These are phyloP conservation scores for Volvox africanus DNA, from an alignment of 139 green algal genomes.

Conservation along the genomic window DNA sequence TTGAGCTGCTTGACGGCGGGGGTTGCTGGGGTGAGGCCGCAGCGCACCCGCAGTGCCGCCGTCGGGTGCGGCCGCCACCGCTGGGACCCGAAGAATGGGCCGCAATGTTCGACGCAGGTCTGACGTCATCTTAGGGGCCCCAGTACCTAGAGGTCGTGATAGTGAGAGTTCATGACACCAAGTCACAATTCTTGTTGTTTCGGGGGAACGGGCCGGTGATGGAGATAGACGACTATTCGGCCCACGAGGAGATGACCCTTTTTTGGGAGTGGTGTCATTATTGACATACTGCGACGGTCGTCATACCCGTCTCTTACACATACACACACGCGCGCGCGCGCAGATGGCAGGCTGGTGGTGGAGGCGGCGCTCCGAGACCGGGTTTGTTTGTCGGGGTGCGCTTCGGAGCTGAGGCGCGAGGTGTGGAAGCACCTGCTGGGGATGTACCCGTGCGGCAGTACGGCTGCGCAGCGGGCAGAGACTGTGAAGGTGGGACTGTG, in stretches of 20 bases:
- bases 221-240: no score
- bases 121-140: no score
- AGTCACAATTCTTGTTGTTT: no score
- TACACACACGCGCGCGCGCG: background rate
- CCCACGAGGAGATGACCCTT: no score
- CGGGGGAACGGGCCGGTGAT: no score
- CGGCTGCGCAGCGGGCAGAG: constrained; percentile 53
- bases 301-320: background rate
- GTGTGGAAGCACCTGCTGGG: constrained; percentile 92
- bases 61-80: constrained; percentile 35
- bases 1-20: constrained; percentile 79
- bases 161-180: no score
- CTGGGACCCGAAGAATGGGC: constrained; percentile 54
- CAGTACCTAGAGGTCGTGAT: no score
- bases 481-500: background rate
- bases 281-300: no score
- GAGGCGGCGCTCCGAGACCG: constrained; percentile 57
- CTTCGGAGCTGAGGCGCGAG: constrained; percentile 60
- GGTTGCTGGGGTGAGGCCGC: constrained; percentile 1
- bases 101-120: constrained; percentile 54
- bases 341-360: constrained; percentile 55
- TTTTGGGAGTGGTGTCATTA: no score
- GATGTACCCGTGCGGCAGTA: constrained; percentile 67
- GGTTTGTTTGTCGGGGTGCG: constrained; percentile 76
- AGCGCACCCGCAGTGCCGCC: constrained; percentile 1